These are phyloP conservation scores for Leccinum fallax DNA, from an alignment of 1,284 basidiomycete genomes.

Conservation along the genomic window DNA sequence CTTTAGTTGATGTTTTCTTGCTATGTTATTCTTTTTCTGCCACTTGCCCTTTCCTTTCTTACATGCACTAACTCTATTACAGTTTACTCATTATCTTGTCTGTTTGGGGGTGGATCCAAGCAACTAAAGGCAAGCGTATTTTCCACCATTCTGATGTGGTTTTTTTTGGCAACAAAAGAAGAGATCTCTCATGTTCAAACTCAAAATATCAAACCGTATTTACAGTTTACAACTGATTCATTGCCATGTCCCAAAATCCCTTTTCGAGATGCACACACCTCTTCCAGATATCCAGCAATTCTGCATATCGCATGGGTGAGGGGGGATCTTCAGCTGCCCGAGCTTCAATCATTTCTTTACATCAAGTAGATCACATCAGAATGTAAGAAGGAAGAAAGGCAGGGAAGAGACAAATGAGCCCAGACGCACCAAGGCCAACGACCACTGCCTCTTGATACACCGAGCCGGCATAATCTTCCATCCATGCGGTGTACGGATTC, in stretches of 20 bases:
- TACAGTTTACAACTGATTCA: conserved; percentile 43
- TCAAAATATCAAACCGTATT: background rate
- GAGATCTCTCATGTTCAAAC: background rate
- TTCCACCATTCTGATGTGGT: too few relatives aligned
- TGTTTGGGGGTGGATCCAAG: too few relatives aligned
- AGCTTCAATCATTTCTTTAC: conserved; percentile 62
- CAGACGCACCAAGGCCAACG: conserved; percentile 64
- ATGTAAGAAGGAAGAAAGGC: background rate
- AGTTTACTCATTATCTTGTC: too few relatives aligned
- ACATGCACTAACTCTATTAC: too few relatives aligned
- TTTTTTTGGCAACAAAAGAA: background rate
- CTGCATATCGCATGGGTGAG: conserved; percentile 57
- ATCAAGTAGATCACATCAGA: background rate
- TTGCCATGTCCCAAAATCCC: conserved; percentile 89
- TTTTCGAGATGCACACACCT: conserved; percentile 81
- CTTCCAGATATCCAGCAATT: conserved; percentile 78
- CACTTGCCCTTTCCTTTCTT: too few relatives aligned
- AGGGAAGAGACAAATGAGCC: background rate
- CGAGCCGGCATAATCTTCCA: conserved; percentile 78
- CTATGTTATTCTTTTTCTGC: too few relatives aligned
- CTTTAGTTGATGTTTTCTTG: background rate
- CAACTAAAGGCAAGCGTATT: too few relatives aligned
- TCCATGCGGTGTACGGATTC: conserved; percentile 82
- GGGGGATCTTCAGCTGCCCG: conserved; percentile 67
- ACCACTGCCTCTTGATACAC: conserved; percentile 74